Evolutionary conservation across 331 rosid species (phyloP).

Genomic region (Quercus lobata): DNA sequence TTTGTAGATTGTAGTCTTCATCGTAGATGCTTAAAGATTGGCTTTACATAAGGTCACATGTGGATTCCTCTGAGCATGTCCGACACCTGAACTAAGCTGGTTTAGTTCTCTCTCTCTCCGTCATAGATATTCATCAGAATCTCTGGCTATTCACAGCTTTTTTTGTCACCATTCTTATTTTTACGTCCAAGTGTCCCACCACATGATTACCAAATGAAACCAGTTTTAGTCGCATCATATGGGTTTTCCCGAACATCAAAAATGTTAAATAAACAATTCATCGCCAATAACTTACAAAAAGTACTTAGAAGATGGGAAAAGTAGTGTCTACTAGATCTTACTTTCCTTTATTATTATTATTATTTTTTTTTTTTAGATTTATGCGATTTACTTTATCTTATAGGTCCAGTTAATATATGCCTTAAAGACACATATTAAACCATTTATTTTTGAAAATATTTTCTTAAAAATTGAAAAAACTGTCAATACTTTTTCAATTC

Average conservation of each 20-base stretch:
- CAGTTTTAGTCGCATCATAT: slow-evolving; percentile 3
- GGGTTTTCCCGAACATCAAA: not conserved
- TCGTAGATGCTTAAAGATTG: slow-evolving; percentile 45
- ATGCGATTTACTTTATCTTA: too few relatives aligned
- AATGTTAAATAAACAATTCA: not conserved
- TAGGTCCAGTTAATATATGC: too few relatives aligned
- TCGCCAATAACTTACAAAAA: too few relatives aligned
- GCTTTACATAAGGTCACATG: slow-evolving; percentile 65
- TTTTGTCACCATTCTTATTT: slow-evolving; percentile 54
- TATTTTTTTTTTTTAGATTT: too few relatives aligned
- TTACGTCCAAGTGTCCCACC: slow-evolving; percentile 47
- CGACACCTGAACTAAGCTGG: slow-evolving; percentile 36
- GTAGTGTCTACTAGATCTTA: too few relatives aligned
- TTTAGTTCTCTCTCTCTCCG: not conserved
- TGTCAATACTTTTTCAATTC: too few relatives aligned
- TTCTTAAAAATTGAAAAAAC: too few relatives aligned
- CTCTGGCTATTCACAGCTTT: slow-evolving; percentile 45
- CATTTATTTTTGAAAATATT: too few relatives aligned
- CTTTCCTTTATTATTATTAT: too few relatives aligned
- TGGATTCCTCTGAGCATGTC: slow-evolving; percentile 76
- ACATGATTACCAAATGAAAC: slow-evolving; percentile 47
- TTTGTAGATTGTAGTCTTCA: slow-evolving; percentile 11
- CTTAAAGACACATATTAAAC: too few relatives aligned
- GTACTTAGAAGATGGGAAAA: too few relatives aligned
- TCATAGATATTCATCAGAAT: slow-evolving; percentile 50